Base-by-base conservation (phyloP, 805 yeast species). In the Jamesozyma hellenica region DNA sequence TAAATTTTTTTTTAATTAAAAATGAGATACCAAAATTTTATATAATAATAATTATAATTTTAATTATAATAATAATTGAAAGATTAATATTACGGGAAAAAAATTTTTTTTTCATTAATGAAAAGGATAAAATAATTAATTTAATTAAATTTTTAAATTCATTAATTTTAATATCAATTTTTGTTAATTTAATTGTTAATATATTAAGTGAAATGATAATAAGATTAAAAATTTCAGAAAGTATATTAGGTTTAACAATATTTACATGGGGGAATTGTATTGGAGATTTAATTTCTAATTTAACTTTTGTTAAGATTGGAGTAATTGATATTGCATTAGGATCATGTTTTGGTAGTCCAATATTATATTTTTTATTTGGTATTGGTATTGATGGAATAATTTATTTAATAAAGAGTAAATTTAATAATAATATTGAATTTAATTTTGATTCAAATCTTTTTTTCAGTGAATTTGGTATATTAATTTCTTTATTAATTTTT, bases 331-430 rank as follows among this genome's bases (percentile, higher is more conserved):
- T 90, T 82, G 96, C 96, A 0, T 66, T 92, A n/a, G 83, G 92
- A 23, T 96, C 96, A 0, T 88, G 97, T 53, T 82, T 88, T 57
- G 97, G 96, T 0, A 86, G 96, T 1, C 97, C 97, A 0, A 61
- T 90, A 42, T 58, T 92, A 32, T 81, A 87, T 39, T 65, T 82
- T 32, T 64, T 92, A 10, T 67, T 88, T 30, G 94, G 96, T 0
- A 63, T 90, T 43, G 96, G 96, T 0, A 52, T 80, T 4, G 81
- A 83, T 48, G 87, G 90, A 0, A 44, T 84, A 27, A 43, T 77
- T 1, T 61, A 71, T 7, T 60, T 61, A 38, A 10, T 48, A 3
- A 5, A 38, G n/a, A n/a, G 15, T 25, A 13, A 19, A 28, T 17
- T 30, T 34, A 4, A 31, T 36, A 9, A 25, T 29, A 4, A 33